A percentile compares a stretch with the other conserved stretches of the same genome.
phyloP scores from a whole-genome alignment of 176 grass and related monocot species.

The Bolboschoenus planiculmis region DNA sequence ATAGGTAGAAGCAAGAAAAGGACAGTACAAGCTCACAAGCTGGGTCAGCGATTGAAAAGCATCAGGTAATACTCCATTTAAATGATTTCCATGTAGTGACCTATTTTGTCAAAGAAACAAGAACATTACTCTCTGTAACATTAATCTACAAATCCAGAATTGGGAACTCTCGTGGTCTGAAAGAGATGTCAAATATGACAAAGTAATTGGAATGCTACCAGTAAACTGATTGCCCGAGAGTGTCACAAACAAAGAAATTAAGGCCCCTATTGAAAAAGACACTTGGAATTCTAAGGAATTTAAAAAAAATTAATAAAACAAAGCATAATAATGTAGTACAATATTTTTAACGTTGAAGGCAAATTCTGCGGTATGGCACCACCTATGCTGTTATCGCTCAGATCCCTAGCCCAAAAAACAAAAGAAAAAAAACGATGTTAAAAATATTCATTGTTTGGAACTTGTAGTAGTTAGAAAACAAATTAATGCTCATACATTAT shows the following conservation, averaged over 20 bases:
- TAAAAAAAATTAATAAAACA: background rate
- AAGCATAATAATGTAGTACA: constrained; percentile 22
- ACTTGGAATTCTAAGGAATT: background rate
- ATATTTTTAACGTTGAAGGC: constrained; percentile 34
- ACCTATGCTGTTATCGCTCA: constrained; percentile 83
- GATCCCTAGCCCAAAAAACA: constrained; percentile 45
- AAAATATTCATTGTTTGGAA: constrained; percentile 1
- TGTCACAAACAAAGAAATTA: background rate
- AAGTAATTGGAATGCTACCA: background rate
- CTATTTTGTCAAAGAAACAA: background rate
- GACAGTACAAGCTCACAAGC: constrained; percentile 13
- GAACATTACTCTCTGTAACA: background rate
- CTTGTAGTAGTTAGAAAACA: background rate
- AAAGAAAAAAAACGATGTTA: background rate
- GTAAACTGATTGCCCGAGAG: background rate
- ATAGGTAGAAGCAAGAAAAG: background rate
- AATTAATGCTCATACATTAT: constrained; percentile 43
- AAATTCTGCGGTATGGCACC: constrained; percentile 74
- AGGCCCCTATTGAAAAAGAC: background rate
- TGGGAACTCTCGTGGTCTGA: background rate
- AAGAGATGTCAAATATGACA: background rate
- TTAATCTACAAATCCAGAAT: background rate
- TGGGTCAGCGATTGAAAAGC: background rate
- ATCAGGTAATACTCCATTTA: constrained; percentile 1
- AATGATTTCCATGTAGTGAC: background rate